Evolutionary conservation across 306 rosid genomes (phyloP).

Genomic region (apple (Malus domestica)): DNA sequence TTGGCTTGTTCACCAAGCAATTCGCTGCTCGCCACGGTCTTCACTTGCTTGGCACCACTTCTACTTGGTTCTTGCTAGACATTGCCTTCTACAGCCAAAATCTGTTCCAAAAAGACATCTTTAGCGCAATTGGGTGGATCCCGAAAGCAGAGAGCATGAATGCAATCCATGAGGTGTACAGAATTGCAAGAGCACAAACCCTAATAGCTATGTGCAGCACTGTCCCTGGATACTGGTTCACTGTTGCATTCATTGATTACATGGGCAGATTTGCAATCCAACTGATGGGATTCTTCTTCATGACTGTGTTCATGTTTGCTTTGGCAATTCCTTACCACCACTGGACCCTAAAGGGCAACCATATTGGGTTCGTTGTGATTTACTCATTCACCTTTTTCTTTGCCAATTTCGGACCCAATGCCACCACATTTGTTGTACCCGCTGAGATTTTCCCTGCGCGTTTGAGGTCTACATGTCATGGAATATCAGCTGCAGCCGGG

Average conservation of each 20-base stretch:
- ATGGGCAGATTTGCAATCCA: conserved; percentile 79
- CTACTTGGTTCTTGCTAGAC: conserved; percentile 76
- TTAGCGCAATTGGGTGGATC: conserved; percentile 70
- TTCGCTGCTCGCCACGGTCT: conserved; percentile 61
- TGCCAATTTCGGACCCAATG: conserved; percentile 84
- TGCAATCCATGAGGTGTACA: conserved; percentile 62
- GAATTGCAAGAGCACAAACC: conserved; percentile 73
- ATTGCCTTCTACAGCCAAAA: conserved; percentile 87
- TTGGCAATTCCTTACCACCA: conserved; percentile 80
- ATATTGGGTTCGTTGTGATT: conserved; percentile 55
- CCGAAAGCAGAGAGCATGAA: conserved; percentile 57
- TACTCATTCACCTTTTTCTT: conserved; percentile 81
- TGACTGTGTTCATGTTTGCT: conserved; percentile 92
- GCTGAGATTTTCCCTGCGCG: conserved; percentile 93
- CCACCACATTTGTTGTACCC: conserved; percentile 81
- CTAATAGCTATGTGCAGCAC: conserved; percentile 80
- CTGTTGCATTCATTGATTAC: conserved; percentile 53
- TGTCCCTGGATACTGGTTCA: conserved; percentile 91
- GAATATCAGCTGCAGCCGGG: conserved; percentile 83
- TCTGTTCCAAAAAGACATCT: conserved; percentile 87
- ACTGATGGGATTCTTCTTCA: conserved; percentile 82
- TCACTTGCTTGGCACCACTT: conserved; percentile 67
- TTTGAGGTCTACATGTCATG: conserved; percentile 84
- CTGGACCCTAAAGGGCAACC: conserved; percentile 46
- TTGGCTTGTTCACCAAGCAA: conserved; percentile 52